phyloP scores from a whole-genome alignment of 2,329 filamentous ascomycete genomes.

The Penicillium sp. region DNA sequence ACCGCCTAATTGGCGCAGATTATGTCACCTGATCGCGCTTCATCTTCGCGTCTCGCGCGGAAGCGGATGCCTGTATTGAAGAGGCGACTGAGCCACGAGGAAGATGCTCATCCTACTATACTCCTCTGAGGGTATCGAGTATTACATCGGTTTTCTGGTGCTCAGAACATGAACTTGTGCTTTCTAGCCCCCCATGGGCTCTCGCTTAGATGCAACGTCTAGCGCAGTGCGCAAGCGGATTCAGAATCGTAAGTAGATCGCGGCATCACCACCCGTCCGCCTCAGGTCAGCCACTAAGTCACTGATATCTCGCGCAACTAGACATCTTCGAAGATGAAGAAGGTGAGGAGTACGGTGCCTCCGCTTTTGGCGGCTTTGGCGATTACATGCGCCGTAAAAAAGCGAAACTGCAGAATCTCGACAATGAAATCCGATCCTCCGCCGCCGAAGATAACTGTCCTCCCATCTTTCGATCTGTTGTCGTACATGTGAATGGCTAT shows the following conservation, averaged over 20 bases:
- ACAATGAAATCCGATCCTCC: conserved; percentile 75
- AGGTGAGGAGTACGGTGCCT: conserved; percentile 89
- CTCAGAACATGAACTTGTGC: conserved; percentile 27
- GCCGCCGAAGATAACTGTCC: conserved; percentile 67
- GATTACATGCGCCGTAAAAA: conserved; percentile 97
- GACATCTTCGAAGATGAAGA: conserved; percentile 78
- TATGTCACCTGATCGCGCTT: conserved; percentile 23
- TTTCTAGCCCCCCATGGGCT: conserved; percentile 59
- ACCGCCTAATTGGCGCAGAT: neutral
- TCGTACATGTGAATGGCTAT: conserved; percentile 92
- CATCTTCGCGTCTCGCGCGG: conserved; percentile 6
- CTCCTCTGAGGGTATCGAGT: neutral
- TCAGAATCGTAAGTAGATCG: conserved; percentile 54
- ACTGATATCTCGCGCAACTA: conserved; percentile 29
- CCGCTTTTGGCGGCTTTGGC: conserved; percentile 83
- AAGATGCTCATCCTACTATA: neutral
- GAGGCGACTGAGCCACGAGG: neutral
- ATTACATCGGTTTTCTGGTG: neutral
- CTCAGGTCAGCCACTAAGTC: neutral
- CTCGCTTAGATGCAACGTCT: conserved; percentile 64
- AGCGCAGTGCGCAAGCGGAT: conserved; percentile 66
- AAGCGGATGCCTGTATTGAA: neutral
- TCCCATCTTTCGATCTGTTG: conserved; percentile 86
- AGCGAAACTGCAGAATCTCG: conserved; percentile 94
- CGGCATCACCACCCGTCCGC: neutral